Evolutionary conservation across 495 filamentous ascomycete species (phyloP).

Genomic region (Aspergillus funiculosus): DNA sequence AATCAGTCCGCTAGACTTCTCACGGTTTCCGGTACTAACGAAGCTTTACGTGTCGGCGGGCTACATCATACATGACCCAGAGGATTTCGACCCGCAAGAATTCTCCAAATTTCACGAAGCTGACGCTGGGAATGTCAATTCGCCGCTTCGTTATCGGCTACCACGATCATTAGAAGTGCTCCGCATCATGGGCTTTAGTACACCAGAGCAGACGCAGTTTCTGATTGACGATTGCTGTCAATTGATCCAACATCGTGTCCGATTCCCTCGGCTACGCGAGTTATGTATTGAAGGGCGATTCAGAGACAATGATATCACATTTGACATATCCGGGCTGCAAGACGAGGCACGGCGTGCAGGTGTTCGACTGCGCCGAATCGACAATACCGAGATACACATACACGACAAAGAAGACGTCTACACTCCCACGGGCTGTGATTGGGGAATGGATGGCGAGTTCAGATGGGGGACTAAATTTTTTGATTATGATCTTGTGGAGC

Average conservation of each 20-base stretch:
- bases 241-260: constrained; percentile 1
- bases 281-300: background rate
- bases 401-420: background rate
- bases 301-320: background rate
- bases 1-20: constrained; percentile 6
- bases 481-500: background rate
- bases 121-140: background rate
- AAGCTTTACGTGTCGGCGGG: background rate
- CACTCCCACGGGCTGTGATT: constrained; percentile 1
- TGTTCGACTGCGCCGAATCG: background rate
- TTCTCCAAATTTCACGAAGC: background rate
- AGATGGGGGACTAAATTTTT: constrained; percentile 2
- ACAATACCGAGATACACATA: background rate
- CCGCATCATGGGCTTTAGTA: constrained; percentile 1
- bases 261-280: constrained; percentile 1
- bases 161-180: constrained; percentile 4
- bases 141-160: background rate
- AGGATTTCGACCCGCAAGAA: background rate
- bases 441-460: constrained; percentile 9
- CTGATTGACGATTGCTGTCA: constrained; percentile 1
- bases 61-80: constrained; percentile 7
- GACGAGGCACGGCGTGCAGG: background rate
- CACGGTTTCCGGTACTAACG: background rate
- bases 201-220: background rate
- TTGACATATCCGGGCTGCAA: background rate